Percentiles rank a stretch among this genome's conserved stretches.
These are phyloP conservation scores for Carex myosuroides DNA, from an alignment of 176 grass and related monocot genomes.

Conservation along the genomic window DNA sequence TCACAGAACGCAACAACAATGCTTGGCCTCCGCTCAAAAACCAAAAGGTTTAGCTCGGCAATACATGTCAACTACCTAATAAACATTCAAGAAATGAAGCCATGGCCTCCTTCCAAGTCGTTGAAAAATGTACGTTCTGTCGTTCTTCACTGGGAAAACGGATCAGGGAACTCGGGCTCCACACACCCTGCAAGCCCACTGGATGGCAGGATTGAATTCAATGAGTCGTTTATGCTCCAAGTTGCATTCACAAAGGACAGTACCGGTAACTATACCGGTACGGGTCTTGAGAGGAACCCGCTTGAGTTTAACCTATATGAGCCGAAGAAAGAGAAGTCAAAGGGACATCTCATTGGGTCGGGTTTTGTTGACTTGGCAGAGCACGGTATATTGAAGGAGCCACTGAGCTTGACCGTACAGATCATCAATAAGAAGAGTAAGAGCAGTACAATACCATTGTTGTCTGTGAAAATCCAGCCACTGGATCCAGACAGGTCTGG, in stretches of 20 bases:
- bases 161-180: slow-evolving; percentile 52
- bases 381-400: slow-evolving; percentile 66
- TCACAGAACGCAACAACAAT: slow-evolving; percentile 44
- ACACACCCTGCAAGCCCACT: slow-evolving; percentile 40
- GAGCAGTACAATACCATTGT: slow-evolving; percentile 52
- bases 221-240: slow-evolving; percentile 78
- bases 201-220: slow-evolving; percentile 69
- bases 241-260: slow-evolving; percentile 68
- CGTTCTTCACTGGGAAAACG: slow-evolving; percentile 87
- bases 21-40: slow-evolving; percentile 71
- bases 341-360: slow-evolving; percentile 81
- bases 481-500: slow-evolving; percentile 41
- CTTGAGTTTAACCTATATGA: slow-evolving; percentile 92
- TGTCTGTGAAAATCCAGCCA: slow-evolving; percentile 69
- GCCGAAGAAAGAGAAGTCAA: slow-evolving; percentile 74
- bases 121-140: slow-evolving; percentile 69
- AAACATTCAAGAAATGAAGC: slow-evolving; percentile 82
- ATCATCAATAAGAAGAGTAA: slow-evolving; percentile 74
- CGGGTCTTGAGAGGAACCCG: slow-evolving; percentile 74
- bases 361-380: slow-evolving; percentile 74
- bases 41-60: slow-evolving; percentile 42
- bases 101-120: slow-evolving; percentile 88
- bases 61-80: slow-evolving; percentile 79
- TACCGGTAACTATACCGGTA: slow-evolving; percentile 41
- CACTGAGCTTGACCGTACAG: slow-evolving; percentile 47